Percentiles rank a stretch among this genome's conserved stretches.
phyloP scores from a whole-genome alignment of 164 flowering plant species.

The Berberis thunbergii region DNA sequence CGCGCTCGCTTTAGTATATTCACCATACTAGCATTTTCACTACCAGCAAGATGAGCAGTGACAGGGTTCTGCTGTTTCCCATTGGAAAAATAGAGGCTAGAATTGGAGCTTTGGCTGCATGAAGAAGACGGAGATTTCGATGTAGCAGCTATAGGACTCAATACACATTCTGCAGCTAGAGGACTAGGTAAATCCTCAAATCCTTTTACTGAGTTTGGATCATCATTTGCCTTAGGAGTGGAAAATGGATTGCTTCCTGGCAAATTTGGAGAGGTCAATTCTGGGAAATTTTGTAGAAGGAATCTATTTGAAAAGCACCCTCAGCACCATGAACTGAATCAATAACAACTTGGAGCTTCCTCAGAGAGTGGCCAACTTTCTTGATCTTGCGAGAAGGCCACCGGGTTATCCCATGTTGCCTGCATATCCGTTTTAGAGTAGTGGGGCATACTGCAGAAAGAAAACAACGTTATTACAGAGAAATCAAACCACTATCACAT shows the following conservation, averaged over 20 bases:
- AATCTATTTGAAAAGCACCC: conserved; percentile 48
- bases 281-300: conserved; percentile 68
- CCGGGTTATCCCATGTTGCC: conserved; percentile 74
- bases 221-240: conserved; percentile 16
- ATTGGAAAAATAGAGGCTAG: conserved; percentile 40
- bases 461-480: neutral
- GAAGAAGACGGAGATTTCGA: conserved; percentile 56
- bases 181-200: conserved; percentile 19
- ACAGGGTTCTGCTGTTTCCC: conserved; percentile 25
- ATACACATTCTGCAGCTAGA: neutral
- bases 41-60: conserved; percentile 9
- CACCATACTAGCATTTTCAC: conserved; percentile 19
- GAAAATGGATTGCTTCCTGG: conserved; percentile 30
- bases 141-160: conserved; percentile 21
- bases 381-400: conserved; percentile 93
- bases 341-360: conserved; percentile 67
- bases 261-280: conserved; percentile 41
- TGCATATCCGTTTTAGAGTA: conserved; percentile 85
- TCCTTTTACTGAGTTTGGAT: conserved; percentile 17
- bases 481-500: no score
- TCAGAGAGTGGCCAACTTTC: conserved; percentile 78
- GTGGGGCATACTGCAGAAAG: conserved; percentile 74
- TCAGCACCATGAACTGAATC: conserved; percentile 76
- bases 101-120: conserved; percentile 55
- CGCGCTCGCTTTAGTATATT: conserved; percentile 40